phyloP scores from a whole-genome alignment of 2,329 filamentous ascomycete species.

The Stagonosporopsis vannaccii region DNA sequence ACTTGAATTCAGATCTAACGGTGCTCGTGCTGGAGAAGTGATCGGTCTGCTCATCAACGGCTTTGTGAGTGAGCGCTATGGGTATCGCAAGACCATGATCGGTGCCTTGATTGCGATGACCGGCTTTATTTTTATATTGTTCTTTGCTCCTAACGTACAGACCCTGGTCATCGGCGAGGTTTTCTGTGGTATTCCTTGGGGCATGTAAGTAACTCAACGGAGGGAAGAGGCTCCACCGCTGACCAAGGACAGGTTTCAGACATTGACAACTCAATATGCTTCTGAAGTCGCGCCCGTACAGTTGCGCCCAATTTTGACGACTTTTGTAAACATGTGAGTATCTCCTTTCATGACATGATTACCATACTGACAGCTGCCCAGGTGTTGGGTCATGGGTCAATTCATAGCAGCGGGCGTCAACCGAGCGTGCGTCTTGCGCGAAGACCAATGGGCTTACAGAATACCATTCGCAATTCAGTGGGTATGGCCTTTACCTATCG shows the following conservation, averaged over 20 bases:
- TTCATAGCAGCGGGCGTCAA: constrained; percentile 75
- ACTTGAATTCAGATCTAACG: constrained; percentile 44
- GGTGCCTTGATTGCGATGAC: constrained; percentile 50
- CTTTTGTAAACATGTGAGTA: constrained; percentile 69
- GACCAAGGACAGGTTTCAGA: constrained; percentile 46
- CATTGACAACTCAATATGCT: constrained; percentile 55
- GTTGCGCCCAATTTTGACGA: constrained; percentile 62
- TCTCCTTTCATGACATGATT: neutral
- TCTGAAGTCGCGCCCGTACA: constrained; percentile 71
- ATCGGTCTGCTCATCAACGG: constrained; percentile 56
- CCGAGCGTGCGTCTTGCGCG: constrained; percentile 67
- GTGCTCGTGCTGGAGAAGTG: constrained; percentile 53
- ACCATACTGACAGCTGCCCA: constrained; percentile 2
- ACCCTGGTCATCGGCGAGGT: constrained; percentile 54
- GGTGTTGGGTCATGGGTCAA: constrained; percentile 76
- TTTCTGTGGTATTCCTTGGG: constrained; percentile 55
- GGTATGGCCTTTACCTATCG: constrained; percentile 75
- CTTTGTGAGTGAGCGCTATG: constrained; percentile 52
- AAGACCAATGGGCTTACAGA: constrained; percentile 71
- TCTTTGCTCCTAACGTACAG: constrained; percentile 53
- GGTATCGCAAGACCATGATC: constrained; percentile 55
- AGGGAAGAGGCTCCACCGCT: neutral
- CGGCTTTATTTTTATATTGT: constrained; percentile 55
- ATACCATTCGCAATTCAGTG: constrained; percentile 74
- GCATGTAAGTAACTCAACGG: constrained; percentile 32